phyloP scores from a whole-genome alignment of 805 yeast genomes.

The Kazachstania taianensis region DNA sequence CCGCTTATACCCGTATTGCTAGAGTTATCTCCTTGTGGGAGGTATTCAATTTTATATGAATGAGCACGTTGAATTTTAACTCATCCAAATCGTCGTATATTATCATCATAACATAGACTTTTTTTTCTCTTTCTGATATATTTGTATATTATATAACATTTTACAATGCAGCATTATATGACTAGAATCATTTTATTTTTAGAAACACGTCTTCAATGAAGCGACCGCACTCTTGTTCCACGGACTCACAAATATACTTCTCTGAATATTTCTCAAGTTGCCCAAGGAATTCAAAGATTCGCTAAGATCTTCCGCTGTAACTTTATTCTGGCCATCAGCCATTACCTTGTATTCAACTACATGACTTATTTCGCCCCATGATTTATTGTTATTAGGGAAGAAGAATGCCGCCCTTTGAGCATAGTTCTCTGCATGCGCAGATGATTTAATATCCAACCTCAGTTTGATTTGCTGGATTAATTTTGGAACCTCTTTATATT shows the following conservation, averaged over 20 bases:
- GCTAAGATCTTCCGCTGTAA: conserved; percentile 41
- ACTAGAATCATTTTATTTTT: conserved; percentile 3
- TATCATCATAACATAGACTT: not conserved
- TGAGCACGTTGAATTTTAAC: not conserved
- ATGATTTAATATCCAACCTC: conserved; percentile 26
- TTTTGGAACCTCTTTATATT: conserved; percentile 45
- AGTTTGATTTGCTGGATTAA: conserved; percentile 43
- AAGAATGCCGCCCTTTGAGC: conserved; percentile 68
- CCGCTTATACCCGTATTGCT: conserved; percentile 42
- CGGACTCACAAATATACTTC: conserved; percentile 60
- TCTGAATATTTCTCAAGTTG: conserved; percentile 45
- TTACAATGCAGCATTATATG: not conserved
- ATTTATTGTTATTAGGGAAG: conserved; percentile 57
- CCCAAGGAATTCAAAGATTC: conserved; percentile 41
- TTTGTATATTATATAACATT: not conserved
- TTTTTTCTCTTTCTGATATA: not conserved
- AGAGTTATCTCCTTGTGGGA: conserved; percentile 51
- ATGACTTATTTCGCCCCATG: conserved; percentile 60
- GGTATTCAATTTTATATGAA: conserved; percentile 31
- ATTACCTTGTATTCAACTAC: conserved; percentile 53
- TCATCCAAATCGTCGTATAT: not conserved
- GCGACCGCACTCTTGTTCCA: conserved; percentile 30
- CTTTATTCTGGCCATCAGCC: conserved; percentile 37
- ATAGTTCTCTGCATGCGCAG: conserved; percentile 12
- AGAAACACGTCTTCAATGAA: conserved; percentile 26